Conservation (phyloP, 352 stramenopile species). For the Pythium periplocum region DNA sequence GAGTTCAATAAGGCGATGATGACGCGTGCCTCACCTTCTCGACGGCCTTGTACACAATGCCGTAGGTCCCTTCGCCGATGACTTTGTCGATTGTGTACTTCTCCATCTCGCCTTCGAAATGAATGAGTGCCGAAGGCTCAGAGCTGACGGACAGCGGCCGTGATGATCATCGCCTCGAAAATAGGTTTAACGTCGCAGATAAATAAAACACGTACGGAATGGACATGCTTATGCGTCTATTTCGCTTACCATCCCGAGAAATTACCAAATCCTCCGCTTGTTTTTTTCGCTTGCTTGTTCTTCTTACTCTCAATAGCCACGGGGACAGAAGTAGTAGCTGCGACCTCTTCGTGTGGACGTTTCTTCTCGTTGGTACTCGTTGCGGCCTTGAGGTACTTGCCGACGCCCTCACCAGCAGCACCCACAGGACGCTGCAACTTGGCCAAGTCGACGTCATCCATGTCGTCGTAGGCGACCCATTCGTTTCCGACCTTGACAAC, state of each 20-base stretch:
- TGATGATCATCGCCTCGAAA: no score
- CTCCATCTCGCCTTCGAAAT: constrained; percentile 36
- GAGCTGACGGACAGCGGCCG: background rate
- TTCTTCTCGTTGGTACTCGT: constrained; percentile 18
- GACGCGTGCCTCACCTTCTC: constrained; percentile 45
- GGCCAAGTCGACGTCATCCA: constrained; percentile 45
- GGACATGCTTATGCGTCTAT: no score
- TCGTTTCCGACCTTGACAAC: constrained; percentile 76
- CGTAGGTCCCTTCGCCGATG: constrained; percentile 81
- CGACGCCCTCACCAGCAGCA: constrained; percentile 45
- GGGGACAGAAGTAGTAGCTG: constrained; percentile 17
- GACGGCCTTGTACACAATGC: constrained; percentile 71
- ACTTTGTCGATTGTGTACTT: constrained; percentile 78
- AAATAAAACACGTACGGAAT: no score
- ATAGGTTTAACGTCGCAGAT: no score
- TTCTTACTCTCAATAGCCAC: constrained; percentile 76
- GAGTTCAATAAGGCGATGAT: background rate
- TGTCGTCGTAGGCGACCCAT: constrained; percentile 76
- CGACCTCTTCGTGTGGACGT: constrained; percentile 6
- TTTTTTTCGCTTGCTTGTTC: constrained; percentile 33
- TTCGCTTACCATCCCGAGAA: constrained; percentile 60
- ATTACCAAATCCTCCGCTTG: constrained; percentile 56
- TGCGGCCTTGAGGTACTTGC: constrained; percentile 57
- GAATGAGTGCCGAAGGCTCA: no score
- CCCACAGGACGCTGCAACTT: constrained; percentile 37